Percentiles rank a stretch among this genome's conserved stretches.
These are phyloP conservation scores for Salvia sclarea DNA, from an alignment of 305 asterid species.

Conservation along the genomic window DNA sequence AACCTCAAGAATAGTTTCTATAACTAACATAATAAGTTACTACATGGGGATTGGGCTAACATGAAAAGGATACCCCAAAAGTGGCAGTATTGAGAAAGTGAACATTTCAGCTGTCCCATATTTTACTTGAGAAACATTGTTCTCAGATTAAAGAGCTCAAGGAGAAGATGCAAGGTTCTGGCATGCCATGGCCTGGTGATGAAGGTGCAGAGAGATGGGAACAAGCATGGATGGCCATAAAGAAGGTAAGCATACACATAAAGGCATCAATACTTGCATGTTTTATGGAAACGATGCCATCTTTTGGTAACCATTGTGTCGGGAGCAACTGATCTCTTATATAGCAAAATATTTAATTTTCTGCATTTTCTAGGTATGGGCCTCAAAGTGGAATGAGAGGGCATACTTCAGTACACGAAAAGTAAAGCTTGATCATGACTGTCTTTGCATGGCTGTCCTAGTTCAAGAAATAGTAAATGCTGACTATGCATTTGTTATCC, in stretches of 20 bases:
- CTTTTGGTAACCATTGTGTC: constrained; percentile 4
- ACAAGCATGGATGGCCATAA: constrained; percentile 98
- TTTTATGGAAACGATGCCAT: constrained; percentile 1
- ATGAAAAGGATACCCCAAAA: constrained; percentile 17
- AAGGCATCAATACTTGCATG: neutral
- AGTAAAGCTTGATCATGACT: constrained; percentile 91
- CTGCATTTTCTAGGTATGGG: constrained; percentile 78
- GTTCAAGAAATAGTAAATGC: constrained; percentile 98
- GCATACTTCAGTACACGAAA: constrained; percentile 98
- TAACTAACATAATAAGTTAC: neutral
- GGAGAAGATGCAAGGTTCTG: constrained; percentile 84
- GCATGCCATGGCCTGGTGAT: constrained; percentile 99
- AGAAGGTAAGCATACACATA: constrained; percentile 56
- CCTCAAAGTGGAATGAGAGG: constrained; percentile 99
- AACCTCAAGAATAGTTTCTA: neutral
- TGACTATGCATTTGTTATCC: constrained; percentile 99
- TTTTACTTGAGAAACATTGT: constrained; percentile 31
- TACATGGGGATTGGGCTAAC: neutral
- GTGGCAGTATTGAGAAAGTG: constrained; percentile 22
- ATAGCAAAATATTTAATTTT: constrained; percentile 20
- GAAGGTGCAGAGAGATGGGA: constrained; percentile 95
- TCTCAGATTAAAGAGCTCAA: constrained; percentile 84
- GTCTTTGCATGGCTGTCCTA: constrained; percentile 98
- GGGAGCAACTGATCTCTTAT: constrained; percentile 4
- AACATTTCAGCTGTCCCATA: constrained; percentile 14